Evolutionary conservation across 129 eudicot genomes (phyloP).

Genomic region (Kitagawia praeruptora): DNA sequence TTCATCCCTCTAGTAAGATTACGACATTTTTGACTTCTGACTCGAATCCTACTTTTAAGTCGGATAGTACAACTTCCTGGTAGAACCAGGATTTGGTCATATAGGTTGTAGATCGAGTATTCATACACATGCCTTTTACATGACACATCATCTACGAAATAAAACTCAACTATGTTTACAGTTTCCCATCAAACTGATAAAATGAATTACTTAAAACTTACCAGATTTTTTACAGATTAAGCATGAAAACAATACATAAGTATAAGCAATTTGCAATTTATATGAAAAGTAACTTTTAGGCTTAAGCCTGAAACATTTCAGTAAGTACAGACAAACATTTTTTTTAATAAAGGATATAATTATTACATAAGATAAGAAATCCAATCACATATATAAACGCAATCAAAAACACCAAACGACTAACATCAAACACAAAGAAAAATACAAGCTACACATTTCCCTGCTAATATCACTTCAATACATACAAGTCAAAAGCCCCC

Average conservation of each 20-base stretch:
- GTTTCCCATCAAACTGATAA: not conserved
- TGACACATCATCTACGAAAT: not conserved
- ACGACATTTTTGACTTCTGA: conserved; percentile 61
- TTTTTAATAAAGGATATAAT: not conserved
- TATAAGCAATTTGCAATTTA: not conserved
- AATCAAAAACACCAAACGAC: not conserved
- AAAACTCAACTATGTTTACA: not conserved
- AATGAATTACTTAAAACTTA: not conserved
- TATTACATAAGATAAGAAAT: not conserved
- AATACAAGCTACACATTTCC: not conserved
- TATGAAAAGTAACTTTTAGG: not conserved
- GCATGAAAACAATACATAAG: not conserved
- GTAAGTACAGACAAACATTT: not conserved
- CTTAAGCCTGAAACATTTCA: not conserved
- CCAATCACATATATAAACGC: not conserved
- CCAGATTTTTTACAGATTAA: not conserved
- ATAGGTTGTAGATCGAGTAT: not conserved
- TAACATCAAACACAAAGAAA: not conserved
- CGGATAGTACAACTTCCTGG: conserved; percentile 29
- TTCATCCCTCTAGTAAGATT: conserved; percentile 69
- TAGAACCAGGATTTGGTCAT: not conserved
- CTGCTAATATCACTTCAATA: not conserved
- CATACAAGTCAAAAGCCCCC: not conserved
- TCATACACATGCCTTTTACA: not conserved
- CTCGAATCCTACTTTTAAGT: conserved; percentile 65